These are phyloP conservation scores for Cetraspora pellucida DNA, from an alignment of 192 early-diverging fungal genomes.

Conservation along the genomic window DNA sequence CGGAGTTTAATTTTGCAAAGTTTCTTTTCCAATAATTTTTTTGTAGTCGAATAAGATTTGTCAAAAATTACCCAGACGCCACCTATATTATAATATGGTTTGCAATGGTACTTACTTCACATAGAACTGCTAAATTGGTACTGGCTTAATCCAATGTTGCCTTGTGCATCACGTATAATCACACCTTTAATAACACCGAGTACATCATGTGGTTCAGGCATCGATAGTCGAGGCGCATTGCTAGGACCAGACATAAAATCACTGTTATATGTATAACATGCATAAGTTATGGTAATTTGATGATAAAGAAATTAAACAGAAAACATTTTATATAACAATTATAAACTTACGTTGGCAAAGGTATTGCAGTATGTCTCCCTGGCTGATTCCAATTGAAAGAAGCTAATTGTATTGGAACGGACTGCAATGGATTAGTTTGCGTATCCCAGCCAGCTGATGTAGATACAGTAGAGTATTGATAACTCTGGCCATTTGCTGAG, in stretches of 20 bases:
- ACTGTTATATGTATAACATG: background rate
- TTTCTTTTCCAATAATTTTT: background rate
- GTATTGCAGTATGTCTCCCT: slow-evolving; percentile 53
- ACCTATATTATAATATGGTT: background rate
- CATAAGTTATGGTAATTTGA: background rate
- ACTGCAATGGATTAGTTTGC: slow-evolving; percentile 23
- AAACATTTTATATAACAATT: background rate
- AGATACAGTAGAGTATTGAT: slow-evolving; percentile 36
- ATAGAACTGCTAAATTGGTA: slow-evolving; percentile 46
- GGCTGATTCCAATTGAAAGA: slow-evolving; percentile 47
- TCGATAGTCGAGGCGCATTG: slow-evolving; percentile 53
- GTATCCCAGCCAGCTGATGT: slow-evolving; percentile 40
- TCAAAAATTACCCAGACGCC: background rate
- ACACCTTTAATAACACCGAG: slow-evolving; percentile 55
- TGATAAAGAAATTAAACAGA: background rate
- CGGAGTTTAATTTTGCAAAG: no score
- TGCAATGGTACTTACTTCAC: slow-evolving; percentile 25
- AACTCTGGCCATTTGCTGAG: slow-evolving; percentile 27
- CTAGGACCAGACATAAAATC: slow-evolving; percentile 60
- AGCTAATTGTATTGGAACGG: slow-evolving; percentile 35
- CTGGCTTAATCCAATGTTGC: slow-evolving; percentile 59
- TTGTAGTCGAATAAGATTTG: no score
- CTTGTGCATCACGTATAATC: slow-evolving; percentile 59
- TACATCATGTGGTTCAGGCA: slow-evolving; percentile 58
- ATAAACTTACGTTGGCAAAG: slow-evolving; percentile 51